A percentile compares a stretch with the other conserved stretches of the same genome.
Conservation (phyloP, 148 eudicot species). For the Linanthus parryae region DNA sequence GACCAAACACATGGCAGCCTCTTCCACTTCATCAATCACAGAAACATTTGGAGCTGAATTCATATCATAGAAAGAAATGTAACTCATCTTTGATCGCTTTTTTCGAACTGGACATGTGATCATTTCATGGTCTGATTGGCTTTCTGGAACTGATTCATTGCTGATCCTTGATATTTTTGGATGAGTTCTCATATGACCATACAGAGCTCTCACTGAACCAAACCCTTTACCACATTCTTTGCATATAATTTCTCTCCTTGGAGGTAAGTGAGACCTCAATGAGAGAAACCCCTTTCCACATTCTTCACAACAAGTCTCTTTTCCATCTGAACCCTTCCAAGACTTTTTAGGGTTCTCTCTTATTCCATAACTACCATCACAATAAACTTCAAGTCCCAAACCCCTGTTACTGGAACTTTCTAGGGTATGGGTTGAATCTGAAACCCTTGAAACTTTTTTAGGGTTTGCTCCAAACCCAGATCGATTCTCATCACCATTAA, state of each 20-base stretch:
- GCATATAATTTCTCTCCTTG: slow-evolving; percentile 7
- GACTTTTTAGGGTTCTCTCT: slow-evolving; percentile 9
- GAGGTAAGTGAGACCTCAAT: neutral
- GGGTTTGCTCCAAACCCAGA: no score
- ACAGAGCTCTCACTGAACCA: slow-evolving; percentile 36
- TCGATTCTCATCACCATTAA: no score
- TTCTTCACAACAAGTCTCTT: slow-evolving; percentile 2
- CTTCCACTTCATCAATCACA: slow-evolving; percentile 2
- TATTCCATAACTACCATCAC: neutral
- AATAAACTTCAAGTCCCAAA: slow-evolving; percentile 7
- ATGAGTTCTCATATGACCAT: slow-evolving; percentile 29
- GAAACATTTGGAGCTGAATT: neutral
- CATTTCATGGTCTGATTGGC: neutral
- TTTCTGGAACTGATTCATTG: neutral
- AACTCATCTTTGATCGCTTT: slow-evolving; percentile 1
- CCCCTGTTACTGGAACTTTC: no score
- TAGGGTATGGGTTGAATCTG: no score
- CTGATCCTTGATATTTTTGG: neutral
- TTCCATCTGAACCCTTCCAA: neutral
- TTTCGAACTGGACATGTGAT: slow-evolving; percentile 4
- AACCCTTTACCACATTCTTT: slow-evolving; percentile 35
- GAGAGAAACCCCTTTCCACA: no score
- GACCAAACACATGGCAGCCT: slow-evolving; percentile 1
- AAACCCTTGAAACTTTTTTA: no score
- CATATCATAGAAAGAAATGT: neutral